A percentile compares a stretch with the other conserved stretches of the same genome.
Conservation (phyloP, 2,329 filamentous ascomycete genomes). For the Aureobasidium uvarum region DNA sequence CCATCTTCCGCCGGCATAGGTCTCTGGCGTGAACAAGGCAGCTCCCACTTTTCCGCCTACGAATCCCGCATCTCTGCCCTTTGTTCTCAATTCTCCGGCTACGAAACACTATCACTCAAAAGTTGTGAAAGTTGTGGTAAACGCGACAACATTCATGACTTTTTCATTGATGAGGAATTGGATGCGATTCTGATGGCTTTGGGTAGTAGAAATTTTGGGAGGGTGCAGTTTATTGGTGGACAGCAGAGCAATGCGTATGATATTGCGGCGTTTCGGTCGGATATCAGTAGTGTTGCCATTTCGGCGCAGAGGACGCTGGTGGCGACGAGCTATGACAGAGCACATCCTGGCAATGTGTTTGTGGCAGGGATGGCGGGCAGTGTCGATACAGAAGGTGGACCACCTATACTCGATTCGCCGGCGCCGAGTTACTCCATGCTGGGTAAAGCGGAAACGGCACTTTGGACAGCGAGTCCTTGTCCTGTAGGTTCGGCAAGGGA, state of each 20-base stretch:
- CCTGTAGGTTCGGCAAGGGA: conserved; percentile 4
- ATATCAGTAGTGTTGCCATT: conserved; percentile 21
- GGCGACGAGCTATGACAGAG: conserved; percentile 5
- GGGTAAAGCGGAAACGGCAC: conserved; percentile 6
- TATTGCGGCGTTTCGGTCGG: conserved; percentile 19
- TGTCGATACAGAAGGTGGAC: neutral
- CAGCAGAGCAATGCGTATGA: neutral
- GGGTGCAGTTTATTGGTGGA: neutral
- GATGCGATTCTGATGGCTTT: conserved; percentile 20
- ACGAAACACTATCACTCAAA: conserved; percentile 6
- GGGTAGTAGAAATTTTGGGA: neutral
- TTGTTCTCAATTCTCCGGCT: conserved; percentile 6
- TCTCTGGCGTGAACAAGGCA: conserved; percentile 27
- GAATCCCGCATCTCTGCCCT: conserved; percentile 23
- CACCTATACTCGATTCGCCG: conserved; percentile 16
- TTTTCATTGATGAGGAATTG: neutral
- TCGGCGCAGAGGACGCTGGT: conserved; percentile 5
- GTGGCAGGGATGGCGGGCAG: conserved; percentile 15
- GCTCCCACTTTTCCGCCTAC: conserved; percentile 18
- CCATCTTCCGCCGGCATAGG: conserved; percentile 12
- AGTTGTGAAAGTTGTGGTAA: conserved; percentile 26
- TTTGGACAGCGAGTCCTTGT: conserved; percentile 13
- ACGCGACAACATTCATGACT: conserved; percentile 27
- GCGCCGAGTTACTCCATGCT: conserved; percentile 18
- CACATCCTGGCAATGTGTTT: conserved; percentile 26